Base-by-base conservation (phyloP, 108 stramenopile genomes). In the Cyclotella distinguenda region DNA sequence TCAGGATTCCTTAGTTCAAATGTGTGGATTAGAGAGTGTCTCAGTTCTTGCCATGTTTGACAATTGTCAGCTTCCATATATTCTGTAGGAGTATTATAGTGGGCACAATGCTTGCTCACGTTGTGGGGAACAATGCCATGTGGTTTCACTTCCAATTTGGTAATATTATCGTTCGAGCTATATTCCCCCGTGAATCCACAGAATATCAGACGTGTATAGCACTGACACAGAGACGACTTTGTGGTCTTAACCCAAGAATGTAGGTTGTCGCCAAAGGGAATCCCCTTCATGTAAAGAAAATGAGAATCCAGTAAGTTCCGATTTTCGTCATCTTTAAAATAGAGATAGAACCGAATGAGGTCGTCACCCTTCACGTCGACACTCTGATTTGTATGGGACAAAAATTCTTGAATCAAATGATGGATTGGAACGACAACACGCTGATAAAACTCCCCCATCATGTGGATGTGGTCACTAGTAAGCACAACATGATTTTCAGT, bases 361-460 rank as follows among this genome's bases (percentile, higher is more conserved):
- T 26, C 3, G 21, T 51, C 34, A 36, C 54, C 22, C 36, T 55
- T 21, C 27, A 5, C 19, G 2, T 55, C 23, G 10, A 3, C 19
- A 1, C 1, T 36, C 27, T 52, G 0, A 6, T 33, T 61, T 22
- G 43, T 10, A 40, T 61, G 60, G 8, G 0, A 0, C 11, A 21
- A 30, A 38, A 47, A 61, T 44, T 61, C 60, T 2, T 46, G 19
- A n/a, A 61, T 40, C 12, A 66, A 27, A 44, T 44, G 42, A 6
- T 42, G 6, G 3, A 66, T 33, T 12, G 54, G 54, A 1, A 55
- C 7, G 4, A 55, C 10, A 3, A 55, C 22, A 21, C 54, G 15
- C 22, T 55, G 54, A 52, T 70, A 64, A 28, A 64, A 78, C 19
- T 78, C 77, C 0, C 77, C 77, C 49, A 78, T 61, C 77, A 78